Percentiles rank a stretch among this genome's conserved stretches.
Conservation (phyloP, 441 rosid genomes). For the Euphorbia neoarborescens region DNA sequence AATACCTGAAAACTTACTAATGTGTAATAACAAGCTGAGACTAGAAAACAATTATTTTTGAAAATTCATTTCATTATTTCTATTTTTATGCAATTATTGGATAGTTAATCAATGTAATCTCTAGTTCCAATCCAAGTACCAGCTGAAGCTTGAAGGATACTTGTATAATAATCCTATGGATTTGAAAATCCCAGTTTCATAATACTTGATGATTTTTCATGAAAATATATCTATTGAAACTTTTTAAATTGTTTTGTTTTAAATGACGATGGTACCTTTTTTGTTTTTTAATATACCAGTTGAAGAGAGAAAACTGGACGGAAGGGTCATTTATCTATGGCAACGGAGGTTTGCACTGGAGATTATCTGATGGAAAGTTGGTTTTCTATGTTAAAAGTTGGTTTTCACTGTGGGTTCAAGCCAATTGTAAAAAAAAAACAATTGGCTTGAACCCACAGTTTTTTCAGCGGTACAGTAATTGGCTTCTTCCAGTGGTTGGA, state of each 20-base stretch:
- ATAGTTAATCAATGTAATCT: not conserved
- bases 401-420: not conserved
- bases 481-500: not conserved
- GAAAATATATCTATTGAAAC: conserved; percentile 9
- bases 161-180: not conserved
- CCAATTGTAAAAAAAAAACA: not conserved
- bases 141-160: not conserved
- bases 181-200: not conserved
- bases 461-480: not conserved
- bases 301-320: conserved; percentile 95
- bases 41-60: not conserved
- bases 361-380: not conserved
- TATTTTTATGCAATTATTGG: not conserved
- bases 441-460: conserved; percentile 33
- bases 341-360: conserved; percentile 63
- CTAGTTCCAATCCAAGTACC: not conserved
- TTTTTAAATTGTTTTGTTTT: not conserved
- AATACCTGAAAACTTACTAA: too few species aligned
- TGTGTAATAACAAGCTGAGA: not conserved
- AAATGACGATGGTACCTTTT: conserved; percentile 16
- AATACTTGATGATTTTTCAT: conserved; percentile 1
- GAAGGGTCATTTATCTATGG: conserved; percentile 88
- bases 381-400: not conserved
- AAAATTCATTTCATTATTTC: not conserved
- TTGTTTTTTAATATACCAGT: conserved; percentile 31